phyloP scores from a whole-genome alignment of 2,329 filamentous ascomycete genomes.

The Aspergillus sp. region DNA sequence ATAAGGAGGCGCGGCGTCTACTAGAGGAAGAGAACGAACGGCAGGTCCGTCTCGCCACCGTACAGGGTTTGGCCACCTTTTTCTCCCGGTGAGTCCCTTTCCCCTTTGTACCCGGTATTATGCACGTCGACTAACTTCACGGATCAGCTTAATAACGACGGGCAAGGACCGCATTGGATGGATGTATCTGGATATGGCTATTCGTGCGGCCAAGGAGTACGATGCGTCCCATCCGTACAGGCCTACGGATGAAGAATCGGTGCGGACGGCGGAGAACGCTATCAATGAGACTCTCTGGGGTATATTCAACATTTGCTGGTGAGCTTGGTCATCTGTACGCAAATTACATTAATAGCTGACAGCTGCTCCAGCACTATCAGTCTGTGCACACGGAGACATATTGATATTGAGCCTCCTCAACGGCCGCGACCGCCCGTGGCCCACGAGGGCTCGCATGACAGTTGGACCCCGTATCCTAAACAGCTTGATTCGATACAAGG shows the following conservation, averaged over 20 bases:
- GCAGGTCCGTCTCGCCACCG: constrained; percentile 16
- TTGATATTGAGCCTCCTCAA: constrained; percentile 8
- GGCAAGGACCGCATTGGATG: constrained; percentile 24
- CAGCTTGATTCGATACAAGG: constrained; percentile 8
- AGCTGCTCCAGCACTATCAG: constrained; percentile 8
- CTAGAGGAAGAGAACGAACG: constrained; percentile 19
- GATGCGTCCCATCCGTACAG: constrained; percentile 8
- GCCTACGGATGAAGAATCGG: constrained; percentile 4
- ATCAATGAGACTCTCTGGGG: constrained; percentile 16
- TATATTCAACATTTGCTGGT: constrained; percentile 12
- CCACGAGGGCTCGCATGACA: constrained; percentile 7
- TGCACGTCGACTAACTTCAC: background rate
- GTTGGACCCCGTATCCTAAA: constrained; percentile 20
- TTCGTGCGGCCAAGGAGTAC: constrained; percentile 16
- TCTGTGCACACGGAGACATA: constrained; percentile 15
- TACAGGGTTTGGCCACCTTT: constrained; percentile 19
- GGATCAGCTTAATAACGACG: constrained; percentile 16
- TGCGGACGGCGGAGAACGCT: constrained; percentile 6
- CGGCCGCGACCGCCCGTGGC: constrained; percentile 7
- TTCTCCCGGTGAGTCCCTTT: constrained; percentile 13
- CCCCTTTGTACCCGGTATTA: too few relatives aligned
- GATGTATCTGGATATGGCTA: constrained; percentile 19
- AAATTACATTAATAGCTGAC: background rate
- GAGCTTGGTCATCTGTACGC: background rate
- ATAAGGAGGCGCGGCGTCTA: constrained; percentile 21